A percentile compares a stretch with the other conserved stretches of the same genome.
Evolutionary conservation across 2,329 filamentous ascomycete genomes (phyloP).

Genomic region (Fusarium abutilonis): DNA sequence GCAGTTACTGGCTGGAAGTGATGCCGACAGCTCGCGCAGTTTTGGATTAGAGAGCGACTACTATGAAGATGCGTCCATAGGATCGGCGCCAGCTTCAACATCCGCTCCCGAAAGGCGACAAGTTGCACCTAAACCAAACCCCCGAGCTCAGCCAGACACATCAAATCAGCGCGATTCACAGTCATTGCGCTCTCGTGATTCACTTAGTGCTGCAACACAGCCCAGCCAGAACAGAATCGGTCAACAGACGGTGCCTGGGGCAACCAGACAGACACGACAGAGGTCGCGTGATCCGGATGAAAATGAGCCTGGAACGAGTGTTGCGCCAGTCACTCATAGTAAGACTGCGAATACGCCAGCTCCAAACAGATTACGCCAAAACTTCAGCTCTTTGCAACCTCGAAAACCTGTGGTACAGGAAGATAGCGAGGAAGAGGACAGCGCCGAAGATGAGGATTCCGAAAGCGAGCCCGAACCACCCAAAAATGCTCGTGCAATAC

Average conservation of each 20-base stretch:
- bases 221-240: not conserved
- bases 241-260: not conserved
- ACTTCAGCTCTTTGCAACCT: not conserved
- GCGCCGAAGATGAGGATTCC: not conserved
- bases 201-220: not conserved
- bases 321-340: not conserved
- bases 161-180: constrained; percentile 7
- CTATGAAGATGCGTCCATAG: constrained; percentile 53
- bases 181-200: not conserved
- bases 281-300: constrained; percentile 8
- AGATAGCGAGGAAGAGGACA: constrained; percentile 6
- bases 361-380: constrained; percentile 18
- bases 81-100: constrained; percentile 40
- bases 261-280: constrained; percentile 1
- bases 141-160: not conserved
- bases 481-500: not conserved
- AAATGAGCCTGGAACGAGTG: not conserved
- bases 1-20: constrained; percentile 33
- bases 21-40: constrained; percentile 49
- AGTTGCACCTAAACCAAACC: not conserved
- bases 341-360: constrained; percentile 39
- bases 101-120: constrained; percentile 9
- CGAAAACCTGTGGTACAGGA: constrained; percentile 1
- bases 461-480: not conserved
- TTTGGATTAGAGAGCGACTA: constrained; percentile 52